A percentile compares a stretch with the other conserved stretches of the same genome.
phyloP scores from a whole-genome alignment of 306 rosid genomes.

The Medicago truncatula region MtrunA17r5.0-ANR NC_053049.1:46958501-46959000 shows the following conservation, averaged over 20 bases:
- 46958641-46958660: slow-evolving; percentile 72
- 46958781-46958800: slow-evolving; percentile 76
- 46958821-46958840: slow-evolving; percentile 33
- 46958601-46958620: too few species aligned
- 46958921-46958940: neutral
- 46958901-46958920: neutral
- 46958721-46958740: slow-evolving; percentile 86
- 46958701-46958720: slow-evolving; percentile 75
- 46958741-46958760: slow-evolving; percentile 90
- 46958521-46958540: too few species aligned
- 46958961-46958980: neutral
- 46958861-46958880: neutral
- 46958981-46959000: neutral
- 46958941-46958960: neutral
- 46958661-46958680: slow-evolving; percentile 86
- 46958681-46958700: slow-evolving; percentile 65
- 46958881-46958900: slow-evolving; percentile 3
- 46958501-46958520: too few species aligned
- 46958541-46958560: too few species aligned
- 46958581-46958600: too few species aligned
- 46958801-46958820: slow-evolving; percentile 98
- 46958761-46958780: slow-evolving; percentile 82
- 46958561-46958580: too few species aligned
- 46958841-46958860: neutral
- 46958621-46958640: slow-evolving; percentile 59